Base-by-base conservation (phyloP, 2,329 filamentous ascomycete genomes). In the Aureobasidium mangrovei region DNA sequence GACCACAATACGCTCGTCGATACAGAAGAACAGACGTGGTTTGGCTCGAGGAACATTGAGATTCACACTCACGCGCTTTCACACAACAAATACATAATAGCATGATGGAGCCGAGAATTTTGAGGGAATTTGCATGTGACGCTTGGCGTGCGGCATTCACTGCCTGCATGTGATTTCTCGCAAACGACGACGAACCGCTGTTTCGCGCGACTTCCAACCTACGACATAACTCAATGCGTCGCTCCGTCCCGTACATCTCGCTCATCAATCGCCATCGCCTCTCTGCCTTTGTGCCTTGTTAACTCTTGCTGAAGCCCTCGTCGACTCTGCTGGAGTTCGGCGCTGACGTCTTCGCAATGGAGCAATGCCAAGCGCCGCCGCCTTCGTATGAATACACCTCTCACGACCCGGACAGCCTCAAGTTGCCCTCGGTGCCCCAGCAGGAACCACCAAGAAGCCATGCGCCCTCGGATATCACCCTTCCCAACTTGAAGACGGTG, bases 401-500 rank as follows among this genome's bases (percentile, higher is more conserved):
- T 56, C 70, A 72, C 61, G 68, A 72, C 54, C 68, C 69, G 38
- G 66, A 68, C 48, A 64, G 65, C 10, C 66, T 74, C 47, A 63
- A 69, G 36, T 64, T 73, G 41, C 71, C 71, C n/a, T 69, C 68
- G 0, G 70, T 72, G 4, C 71, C 71, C 6, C 70, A 65, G 7
- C 67, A 70, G 54, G 61, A 64, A 7, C 64, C 69, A 27, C 60
- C 58, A 9, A 46, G 57, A 31, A 53, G 53, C 36, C 60, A 42
- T 56, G 54, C 47, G 38, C 57, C 55, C 7, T 49, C 59, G 53
- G 63, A 67, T 26, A 62, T 72, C 44, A 69, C 65, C 18, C 65
- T 76, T 28, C 74, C 74, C 4, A 70, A 72, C 57, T 67, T 77
- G 47, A 69, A 68, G 59, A 71, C 72, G 28, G 69, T 76, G 32